A percentile compares a stretch with the other conserved stretches of the same genome.
Conservation (phyloP, 1,284 basidiomycete genomes). For the Coriolopsis trogii region DNA sequence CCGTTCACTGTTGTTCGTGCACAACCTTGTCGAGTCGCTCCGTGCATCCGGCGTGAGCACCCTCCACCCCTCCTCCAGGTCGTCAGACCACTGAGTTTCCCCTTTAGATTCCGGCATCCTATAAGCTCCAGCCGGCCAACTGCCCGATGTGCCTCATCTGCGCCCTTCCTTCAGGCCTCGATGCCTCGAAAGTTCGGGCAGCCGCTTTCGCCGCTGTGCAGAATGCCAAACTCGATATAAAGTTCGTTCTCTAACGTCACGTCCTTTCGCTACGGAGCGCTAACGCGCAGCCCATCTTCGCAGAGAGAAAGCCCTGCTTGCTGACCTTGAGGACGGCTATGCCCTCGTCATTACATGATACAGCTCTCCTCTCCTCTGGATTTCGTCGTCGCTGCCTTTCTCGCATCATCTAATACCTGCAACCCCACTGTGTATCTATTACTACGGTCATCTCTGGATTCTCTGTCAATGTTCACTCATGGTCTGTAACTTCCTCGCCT, state of each 20-base stretch:
- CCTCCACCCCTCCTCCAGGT: neutral
- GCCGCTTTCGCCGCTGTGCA: constrained; percentile 48
- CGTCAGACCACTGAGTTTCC: neutral
- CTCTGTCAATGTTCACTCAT: constrained; percentile 10
- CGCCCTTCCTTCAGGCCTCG: constrained; percentile 46
- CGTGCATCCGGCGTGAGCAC: constrained; percentile 59
- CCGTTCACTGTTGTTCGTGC: constrained; percentile 65
- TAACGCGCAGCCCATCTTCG: constrained; percentile 7
- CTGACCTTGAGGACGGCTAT: constrained; percentile 53
- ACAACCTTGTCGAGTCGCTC: constrained; percentile 61
- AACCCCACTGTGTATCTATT: constrained; percentile 24
- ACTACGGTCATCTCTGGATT: constrained; percentile 20
- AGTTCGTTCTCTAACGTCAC: constrained; percentile 38
- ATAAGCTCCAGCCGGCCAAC: constrained; percentile 64
- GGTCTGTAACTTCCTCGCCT: neutral
- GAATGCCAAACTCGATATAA: constrained; percentile 46
- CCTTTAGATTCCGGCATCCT: constrained; percentile 57
- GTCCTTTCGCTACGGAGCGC: neutral
- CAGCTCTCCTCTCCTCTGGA: constrained; percentile 7
- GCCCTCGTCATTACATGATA: constrained; percentile 57
- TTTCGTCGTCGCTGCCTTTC: constrained; percentile 15
- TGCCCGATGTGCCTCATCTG: constrained; percentile 60
- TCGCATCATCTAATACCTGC: constrained; percentile 10
- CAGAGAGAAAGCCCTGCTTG: constrained; percentile 55
- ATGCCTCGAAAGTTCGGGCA: constrained; percentile 44